phyloP scores from a whole-genome alignment of 257 asterid genomes.

The Eucommia ulmoides region DNA sequence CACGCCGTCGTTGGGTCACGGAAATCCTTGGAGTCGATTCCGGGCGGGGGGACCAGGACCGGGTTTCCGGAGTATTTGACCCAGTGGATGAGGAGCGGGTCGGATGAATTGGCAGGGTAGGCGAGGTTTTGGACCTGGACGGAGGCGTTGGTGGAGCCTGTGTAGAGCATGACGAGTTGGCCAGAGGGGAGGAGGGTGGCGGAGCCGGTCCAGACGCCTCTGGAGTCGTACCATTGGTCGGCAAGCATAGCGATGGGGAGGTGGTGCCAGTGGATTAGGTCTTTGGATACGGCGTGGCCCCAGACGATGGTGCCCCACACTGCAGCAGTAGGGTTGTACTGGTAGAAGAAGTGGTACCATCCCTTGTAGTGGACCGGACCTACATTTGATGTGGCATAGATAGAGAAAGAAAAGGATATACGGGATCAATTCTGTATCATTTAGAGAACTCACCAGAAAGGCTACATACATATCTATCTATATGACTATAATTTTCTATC shows the following conservation, averaged over 20 bases:
- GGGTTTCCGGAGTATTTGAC: conserved; percentile 3
- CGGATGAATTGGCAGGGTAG: background rate
- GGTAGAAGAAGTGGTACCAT: conserved; percentile 2
- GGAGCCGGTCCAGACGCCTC: background rate
- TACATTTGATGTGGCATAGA: background rate
- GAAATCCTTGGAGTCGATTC: background rate
- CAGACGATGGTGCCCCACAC: conserved; percentile 1
- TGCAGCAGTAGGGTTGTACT: conserved; percentile 1
- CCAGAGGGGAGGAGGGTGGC: background rate
- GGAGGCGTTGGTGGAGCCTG: background rate
- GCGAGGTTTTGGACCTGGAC: conserved; percentile 3
- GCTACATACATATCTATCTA: background rate
- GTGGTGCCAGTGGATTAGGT: background rate
- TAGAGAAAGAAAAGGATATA: background rate
- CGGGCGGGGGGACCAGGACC: background rate
- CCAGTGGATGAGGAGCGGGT: conserved; percentile 1
- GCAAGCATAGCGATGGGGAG: background rate
- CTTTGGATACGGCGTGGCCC: background rate
- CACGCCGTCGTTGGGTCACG: conserved; percentile 1
- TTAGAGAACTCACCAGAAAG: background rate
- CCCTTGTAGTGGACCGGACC: background rate
- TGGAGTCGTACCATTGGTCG: background rate
- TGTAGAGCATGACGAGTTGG: background rate
- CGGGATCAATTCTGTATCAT: background rate
- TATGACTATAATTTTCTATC: background rate